Evolutionary conservation across 495 filamentous ascomycete species (phyloP).

Genomic region (Lophiotrema nucula): DNA sequence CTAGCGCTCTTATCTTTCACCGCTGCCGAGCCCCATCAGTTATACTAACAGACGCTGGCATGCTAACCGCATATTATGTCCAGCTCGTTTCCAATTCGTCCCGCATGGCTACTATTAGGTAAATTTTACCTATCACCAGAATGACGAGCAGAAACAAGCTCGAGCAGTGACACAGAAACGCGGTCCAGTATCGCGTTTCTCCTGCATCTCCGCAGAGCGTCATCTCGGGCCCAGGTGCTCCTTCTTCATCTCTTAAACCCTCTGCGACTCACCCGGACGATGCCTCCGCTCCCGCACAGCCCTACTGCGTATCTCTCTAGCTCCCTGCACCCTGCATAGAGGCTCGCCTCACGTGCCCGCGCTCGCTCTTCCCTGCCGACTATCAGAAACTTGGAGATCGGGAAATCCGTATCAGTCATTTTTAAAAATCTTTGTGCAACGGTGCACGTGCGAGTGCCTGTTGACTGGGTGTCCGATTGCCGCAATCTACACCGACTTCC

Average conservation of each 20-base stretch:
- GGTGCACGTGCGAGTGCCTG: constrained; percentile 16
- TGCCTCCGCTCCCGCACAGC: background rate
- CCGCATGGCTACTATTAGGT: constrained; percentile 20
- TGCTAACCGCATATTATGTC: constrained; percentile 21
- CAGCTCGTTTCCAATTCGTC: constrained; percentile 22
- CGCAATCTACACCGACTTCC: constrained; percentile 16
- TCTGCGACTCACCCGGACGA: constrained; percentile 2
- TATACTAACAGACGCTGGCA: constrained; percentile 4
- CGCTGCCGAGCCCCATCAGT: constrained; percentile 2
- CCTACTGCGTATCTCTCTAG: constrained; percentile 8
- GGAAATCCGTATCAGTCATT: background rate
- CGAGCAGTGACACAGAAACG: constrained; percentile 19
- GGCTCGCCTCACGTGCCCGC: background rate
- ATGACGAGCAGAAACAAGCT: constrained; percentile 8
- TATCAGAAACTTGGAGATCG: background rate
- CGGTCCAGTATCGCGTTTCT: constrained; percentile 18
- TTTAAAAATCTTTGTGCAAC: constrained; percentile 29
- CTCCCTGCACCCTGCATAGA: constrained; percentile 24
- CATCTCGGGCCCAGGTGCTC: no score
- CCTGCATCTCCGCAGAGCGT: constrained; percentile 27
- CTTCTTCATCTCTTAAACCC: constrained; percentile 4
- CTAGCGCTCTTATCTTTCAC: constrained; percentile 7
- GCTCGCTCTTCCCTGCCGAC: constrained; percentile 2
- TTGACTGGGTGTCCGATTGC: constrained; percentile 16
- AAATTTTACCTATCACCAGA: constrained; percentile 16